These are phyloP conservation scores for Stemphylium lycopersici DNA, from an alignment of 2,329 filamentous ascomycete genomes.

Conservation along the genomic window DNA sequence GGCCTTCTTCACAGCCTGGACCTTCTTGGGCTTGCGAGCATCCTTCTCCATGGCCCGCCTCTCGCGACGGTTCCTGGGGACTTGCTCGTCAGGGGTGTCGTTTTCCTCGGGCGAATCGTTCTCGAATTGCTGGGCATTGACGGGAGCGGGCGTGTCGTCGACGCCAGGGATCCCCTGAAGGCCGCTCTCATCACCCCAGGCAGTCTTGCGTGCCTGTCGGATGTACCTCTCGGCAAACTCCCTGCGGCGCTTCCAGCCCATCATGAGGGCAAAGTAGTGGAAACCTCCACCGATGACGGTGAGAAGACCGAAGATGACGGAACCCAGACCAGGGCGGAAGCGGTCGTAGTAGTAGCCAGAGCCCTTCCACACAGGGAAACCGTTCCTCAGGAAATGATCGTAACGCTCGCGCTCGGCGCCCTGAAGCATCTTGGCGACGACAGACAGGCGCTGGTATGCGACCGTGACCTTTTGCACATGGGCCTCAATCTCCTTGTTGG, in stretches of 20 bases:
- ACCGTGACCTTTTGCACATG: conserved; percentile 82
- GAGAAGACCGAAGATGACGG: conserved; percentile 81
- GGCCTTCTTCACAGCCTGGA: conserved; percentile 61
- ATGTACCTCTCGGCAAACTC: conserved; percentile 94
- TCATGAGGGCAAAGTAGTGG: conserved; percentile 84
- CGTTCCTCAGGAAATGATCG: conserved; percentile 90
- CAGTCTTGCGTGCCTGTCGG: conserved; percentile 81
- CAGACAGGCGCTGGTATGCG: conserved; percentile 80
- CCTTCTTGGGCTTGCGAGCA: conserved; percentile 66
- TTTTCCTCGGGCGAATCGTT: conserved; percentile 20
- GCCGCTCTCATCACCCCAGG: conserved; percentile 83
- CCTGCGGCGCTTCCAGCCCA: conserved; percentile 86
- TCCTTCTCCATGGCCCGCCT: conserved; percentile 89
- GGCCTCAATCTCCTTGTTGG: conserved; percentile 74
- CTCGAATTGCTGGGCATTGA: conserved; percentile 39
- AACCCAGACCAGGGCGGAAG: conserved; percentile 87
- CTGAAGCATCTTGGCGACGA: conserved; percentile 85
- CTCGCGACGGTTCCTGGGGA: conserved; percentile 77
- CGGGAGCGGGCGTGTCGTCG: conserved; percentile 48
- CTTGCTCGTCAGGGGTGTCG: conserved; percentile 56
- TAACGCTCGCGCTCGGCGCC: conserved; percentile 84
- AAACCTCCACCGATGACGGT: conserved; percentile 80
- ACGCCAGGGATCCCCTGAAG: conserved; percentile 69
- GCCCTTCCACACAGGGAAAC: conserved; percentile 95
- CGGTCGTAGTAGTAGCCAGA: conserved; percentile 98